phyloP scores from a whole-genome alignment of 208 protist species.

The Trypanosoma lewisi region DNA sequence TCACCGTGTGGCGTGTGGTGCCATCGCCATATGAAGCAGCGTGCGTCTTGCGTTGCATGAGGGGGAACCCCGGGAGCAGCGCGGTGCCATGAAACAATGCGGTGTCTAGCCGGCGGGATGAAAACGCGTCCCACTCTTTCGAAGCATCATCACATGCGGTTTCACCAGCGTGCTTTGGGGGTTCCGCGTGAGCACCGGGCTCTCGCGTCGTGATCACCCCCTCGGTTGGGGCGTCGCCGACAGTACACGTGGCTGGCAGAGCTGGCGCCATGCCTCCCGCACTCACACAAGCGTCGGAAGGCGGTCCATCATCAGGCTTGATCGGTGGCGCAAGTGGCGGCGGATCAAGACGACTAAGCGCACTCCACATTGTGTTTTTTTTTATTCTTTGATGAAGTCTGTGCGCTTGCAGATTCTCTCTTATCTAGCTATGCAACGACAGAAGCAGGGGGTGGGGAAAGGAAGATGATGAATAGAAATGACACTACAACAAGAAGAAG shows the following conservation, averaged over 20 bases:
- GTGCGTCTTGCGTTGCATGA: not conserved
- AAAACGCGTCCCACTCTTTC: constrained; percentile 11
- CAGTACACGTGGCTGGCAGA: not conserved
- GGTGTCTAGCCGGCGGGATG: constrained; percentile 8
- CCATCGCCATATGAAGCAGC: not conserved
- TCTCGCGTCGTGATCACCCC: not conserved
- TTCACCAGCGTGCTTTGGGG: not conserved
- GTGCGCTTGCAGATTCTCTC: not conserved
- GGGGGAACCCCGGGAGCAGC: constrained; percentile 10
- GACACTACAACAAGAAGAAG: no score
- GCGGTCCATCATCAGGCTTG: not conserved
- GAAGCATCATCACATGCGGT: not conserved
- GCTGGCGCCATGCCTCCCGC: not conserved
- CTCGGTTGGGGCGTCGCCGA: not conserved
- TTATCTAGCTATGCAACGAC: not conserved
- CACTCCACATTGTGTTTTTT: constrained; percentile 35
- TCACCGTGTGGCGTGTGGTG: constrained; percentile 14
- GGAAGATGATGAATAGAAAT: no score
- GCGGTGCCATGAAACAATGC: constrained; percentile 15
- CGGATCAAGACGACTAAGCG: constrained; percentile 17
- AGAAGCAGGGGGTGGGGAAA: not conserved
- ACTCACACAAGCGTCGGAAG: not conserved
- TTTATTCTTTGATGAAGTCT: not conserved
- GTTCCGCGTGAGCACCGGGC: not conserved
- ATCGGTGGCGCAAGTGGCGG: not conserved